Evolutionary conservation across 371 early-diverging fungal species (phyloP).

Genomic region (Actinomortierella wolfii): DNA sequence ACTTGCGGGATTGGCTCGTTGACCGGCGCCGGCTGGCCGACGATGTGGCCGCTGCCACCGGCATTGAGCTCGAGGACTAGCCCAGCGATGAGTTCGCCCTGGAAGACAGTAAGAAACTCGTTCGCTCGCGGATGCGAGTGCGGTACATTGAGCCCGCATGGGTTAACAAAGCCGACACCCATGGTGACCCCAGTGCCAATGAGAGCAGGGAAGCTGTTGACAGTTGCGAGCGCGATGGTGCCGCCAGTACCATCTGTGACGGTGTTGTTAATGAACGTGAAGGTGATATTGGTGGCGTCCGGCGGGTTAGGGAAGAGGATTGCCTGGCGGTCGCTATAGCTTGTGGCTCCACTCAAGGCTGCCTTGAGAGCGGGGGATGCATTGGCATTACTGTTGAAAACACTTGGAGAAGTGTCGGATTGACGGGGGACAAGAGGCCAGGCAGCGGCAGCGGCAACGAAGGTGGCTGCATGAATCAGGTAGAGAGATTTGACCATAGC

Average conservation of each 20-base stretch:
- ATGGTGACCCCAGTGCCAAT: slow-evolving; percentile 16
- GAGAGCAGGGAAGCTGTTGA: slow-evolving; percentile 20
- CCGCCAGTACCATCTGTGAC: slow-evolving; percentile 11
- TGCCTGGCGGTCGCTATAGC: slow-evolving; percentile 13
- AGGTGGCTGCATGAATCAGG: slow-evolving; percentile 5
- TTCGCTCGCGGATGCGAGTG: slow-evolving; percentile 23
- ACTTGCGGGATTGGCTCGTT: slow-evolving; percentile 10
- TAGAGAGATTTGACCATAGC: slow-evolving; percentile 7
- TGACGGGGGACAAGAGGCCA: slow-evolving; percentile 5
- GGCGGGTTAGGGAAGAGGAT: slow-evolving; percentile 13
- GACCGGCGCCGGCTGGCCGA: slow-evolving; percentile 12
- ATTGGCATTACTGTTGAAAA: slow-evolving; percentile 10
- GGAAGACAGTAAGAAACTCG: slow-evolving; percentile 14
- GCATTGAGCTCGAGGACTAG: slow-evolving; percentile 8
- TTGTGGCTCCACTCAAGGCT: slow-evolving; percentile 10
- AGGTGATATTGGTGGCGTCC: slow-evolving; percentile 13
- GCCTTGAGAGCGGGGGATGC: slow-evolving; percentile 11
- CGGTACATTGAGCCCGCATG: slow-evolving; percentile 22
- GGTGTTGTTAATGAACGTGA: slow-evolving; percentile 15
- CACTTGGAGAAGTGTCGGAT: slow-evolving; percentile 6
- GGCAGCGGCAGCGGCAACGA: slow-evolving; percentile 9
- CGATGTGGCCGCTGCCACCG: slow-evolving; percentile 1
- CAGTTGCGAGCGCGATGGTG: slow-evolving; percentile 9
- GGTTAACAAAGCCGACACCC: slow-evolving; percentile 19
- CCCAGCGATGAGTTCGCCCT: slow-evolving; percentile 17